A percentile compares a stretch with the other conserved stretches of the same genome.
These are phyloP conservation scores for Sporisorium exsertum DNA, from an alignment of 1,284 basidiomycete species.

Conservation along the genomic window DNA sequence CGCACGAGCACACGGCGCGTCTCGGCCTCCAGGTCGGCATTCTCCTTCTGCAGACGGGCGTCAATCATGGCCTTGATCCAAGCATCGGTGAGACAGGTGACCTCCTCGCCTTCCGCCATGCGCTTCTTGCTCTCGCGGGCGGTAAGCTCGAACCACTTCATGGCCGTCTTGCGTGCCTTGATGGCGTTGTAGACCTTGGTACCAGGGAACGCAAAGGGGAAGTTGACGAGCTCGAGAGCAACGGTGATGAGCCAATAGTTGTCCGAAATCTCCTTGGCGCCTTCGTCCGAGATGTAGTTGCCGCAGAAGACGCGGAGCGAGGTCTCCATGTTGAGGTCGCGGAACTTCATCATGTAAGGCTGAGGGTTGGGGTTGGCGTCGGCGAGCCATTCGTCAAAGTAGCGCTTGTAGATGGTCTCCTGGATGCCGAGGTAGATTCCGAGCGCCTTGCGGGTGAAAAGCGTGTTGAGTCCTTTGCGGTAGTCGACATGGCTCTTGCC, in stretches of 20 bases:
- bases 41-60: conserved; percentile 72
- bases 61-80: conserved; percentile 83
- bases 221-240: conserved; percentile 97
- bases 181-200: conserved; percentile 97
- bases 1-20: conserved; percentile 72
- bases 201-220: conserved; percentile 82
- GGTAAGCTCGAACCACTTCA: conserved; percentile 85
- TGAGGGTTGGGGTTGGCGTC: conserved; percentile 61
- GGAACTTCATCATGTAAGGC: conserved; percentile 85
- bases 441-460: conserved; percentile 81
- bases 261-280: conserved; percentile 83
- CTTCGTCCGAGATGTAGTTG: conserved; percentile 83
- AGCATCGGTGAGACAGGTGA: conserved; percentile 90
- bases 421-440: conserved; percentile 90
- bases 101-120: conserved; percentile 84
- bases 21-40: conserved; percentile 72
- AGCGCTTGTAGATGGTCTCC: conserved; percentile 84
- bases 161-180: conserved; percentile 88
- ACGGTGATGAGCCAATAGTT: conserved; percentile 97
- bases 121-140: conserved; percentile 83
- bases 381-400: conserved; percentile 74
- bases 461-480: conserved; percentile 86
- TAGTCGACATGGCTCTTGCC: conserved; percentile 95
- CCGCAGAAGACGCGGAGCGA: conserved; percentile 96
- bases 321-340: conserved; percentile 96